Conservation (phyloP, 371 early-diverging fungal species). For the Mortierella sp. region DNA sequence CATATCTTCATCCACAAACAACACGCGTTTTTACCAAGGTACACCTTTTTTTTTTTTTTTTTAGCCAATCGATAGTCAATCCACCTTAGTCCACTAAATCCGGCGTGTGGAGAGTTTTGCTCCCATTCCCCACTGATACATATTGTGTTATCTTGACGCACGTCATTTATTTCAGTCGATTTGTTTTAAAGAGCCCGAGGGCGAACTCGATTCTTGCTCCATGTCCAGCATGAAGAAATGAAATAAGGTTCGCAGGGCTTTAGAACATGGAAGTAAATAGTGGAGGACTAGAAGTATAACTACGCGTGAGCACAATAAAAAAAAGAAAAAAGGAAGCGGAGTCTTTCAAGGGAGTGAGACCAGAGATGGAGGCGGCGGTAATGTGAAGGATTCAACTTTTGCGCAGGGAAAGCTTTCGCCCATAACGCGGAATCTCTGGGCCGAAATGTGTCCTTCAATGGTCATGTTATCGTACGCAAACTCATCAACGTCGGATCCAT, state of each 20-base stretch:
- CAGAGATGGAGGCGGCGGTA: conserved; percentile 12
- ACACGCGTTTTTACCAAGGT: neutral
- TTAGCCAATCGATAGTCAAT: neutral
- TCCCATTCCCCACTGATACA: neutral
- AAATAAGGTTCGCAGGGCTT: too few species aligned
- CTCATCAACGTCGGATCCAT: neutral
- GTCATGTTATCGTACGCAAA: neutral
- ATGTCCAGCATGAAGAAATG: too few species aligned
- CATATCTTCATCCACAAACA: conserved; percentile 9
- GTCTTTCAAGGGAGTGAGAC: neutral
- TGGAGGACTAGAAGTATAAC: neutral
- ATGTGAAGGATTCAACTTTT: neutral
- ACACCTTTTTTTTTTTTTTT: neutral
- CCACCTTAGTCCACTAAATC: neutral
- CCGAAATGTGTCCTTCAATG: neutral
- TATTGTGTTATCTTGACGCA: neutral
- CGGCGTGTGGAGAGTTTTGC: neutral
- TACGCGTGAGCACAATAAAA: neutral
- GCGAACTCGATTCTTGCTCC: too few species aligned
- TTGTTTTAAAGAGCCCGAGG: too few species aligned
- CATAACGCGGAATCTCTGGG: neutral
- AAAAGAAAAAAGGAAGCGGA: neutral
- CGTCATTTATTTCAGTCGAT: neutral
- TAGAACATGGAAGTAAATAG: too few species aligned
- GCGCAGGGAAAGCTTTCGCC: neutral